Evolutionary conservation across 106 monocot genomes (phyloP).

Genomic region (Cymbidium sinense): DNA sequence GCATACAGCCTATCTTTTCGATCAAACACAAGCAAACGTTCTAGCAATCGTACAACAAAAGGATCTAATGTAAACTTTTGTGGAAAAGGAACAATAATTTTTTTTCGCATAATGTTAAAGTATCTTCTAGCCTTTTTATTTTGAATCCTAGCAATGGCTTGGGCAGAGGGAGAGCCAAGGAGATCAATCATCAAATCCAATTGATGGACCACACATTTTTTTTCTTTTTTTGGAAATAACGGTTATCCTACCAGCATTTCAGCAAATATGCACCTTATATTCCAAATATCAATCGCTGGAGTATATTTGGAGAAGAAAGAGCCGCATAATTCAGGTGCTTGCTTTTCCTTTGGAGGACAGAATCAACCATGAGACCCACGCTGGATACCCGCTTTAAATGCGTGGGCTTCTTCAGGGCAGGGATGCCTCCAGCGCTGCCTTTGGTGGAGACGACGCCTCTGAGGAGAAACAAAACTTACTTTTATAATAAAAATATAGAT

Average conservation of each 20-base stretch:
- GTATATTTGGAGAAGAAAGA: constrained; percentile 66
- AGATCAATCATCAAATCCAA: no score
- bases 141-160: constrained; percentile 28
- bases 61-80: constrained; percentile 31
- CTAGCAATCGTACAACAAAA: constrained; percentile 14
- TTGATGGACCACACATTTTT: no score
- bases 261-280: no score
- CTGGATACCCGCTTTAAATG: constrained; percentile 7
- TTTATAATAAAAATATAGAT: no score
- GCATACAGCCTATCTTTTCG: constrained; percentile 31
- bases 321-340: constrained; percentile 51
- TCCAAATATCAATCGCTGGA: no score
- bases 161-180: no score
- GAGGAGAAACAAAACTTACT: no score
- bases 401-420: constrained; percentile 10
- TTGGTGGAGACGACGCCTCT: not conserved
- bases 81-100: constrained; percentile 23
- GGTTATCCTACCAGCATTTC: no score
- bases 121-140: constrained; percentile 36
- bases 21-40: constrained; percentile 31
- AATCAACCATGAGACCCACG: constrained; percentile 19
- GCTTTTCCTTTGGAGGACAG: constrained; percentile 14
- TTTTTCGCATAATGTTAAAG: constrained; percentile 24
- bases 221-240: no score
- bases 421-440: not conserved